Conservation (phyloP, 2,329 filamentous ascomycete genomes). For the Sporothrix schenckii region DNA sequence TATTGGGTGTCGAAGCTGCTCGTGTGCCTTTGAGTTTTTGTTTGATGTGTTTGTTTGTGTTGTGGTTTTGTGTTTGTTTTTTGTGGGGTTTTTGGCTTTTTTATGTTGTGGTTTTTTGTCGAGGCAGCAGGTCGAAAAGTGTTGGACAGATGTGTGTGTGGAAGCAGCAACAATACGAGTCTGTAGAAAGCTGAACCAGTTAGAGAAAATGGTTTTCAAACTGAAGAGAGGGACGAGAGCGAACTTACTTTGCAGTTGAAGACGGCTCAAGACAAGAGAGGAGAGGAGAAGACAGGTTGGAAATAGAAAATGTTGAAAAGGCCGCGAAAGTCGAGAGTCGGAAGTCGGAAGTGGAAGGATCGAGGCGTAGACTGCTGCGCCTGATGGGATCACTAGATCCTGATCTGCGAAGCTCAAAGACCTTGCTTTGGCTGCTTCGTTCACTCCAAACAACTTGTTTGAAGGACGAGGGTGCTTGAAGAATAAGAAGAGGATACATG, state of each 20-base stretch:
- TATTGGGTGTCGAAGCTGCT: neutral
- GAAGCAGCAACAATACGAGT: constrained; percentile 3
- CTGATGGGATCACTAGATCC: constrained; percentile 5
- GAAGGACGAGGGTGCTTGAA: neutral
- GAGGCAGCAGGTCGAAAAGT: neutral
- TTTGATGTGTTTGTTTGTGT: neutral
- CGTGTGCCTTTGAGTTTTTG: neutral
- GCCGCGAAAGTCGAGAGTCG: neutral
- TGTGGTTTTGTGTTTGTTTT: neutral
- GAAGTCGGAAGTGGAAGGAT: neutral
- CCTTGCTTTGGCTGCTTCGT: neutral
- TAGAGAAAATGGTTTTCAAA: neutral
- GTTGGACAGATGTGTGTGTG: neutral
- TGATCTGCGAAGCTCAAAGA: neutral
- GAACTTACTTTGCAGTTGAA: constrained; percentile 4
- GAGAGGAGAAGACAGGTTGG: neutral
- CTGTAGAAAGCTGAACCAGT: neutral
- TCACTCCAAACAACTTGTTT: constrained; percentile 6
- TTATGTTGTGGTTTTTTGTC: neutral
- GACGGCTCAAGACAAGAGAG: neutral
- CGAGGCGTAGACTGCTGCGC: neutral
- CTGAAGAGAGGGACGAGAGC: neutral
- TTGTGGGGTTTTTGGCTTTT: neutral
- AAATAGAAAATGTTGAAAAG: neutral
- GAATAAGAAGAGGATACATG: neutral